A percentile compares a stretch with the other conserved stretches of the same genome.
These are phyloP conservation scores for Cytospora chrysosperma DNA, from an alignment of 2,329 filamentous ascomycete species.

Conservation along the genomic window DNA sequence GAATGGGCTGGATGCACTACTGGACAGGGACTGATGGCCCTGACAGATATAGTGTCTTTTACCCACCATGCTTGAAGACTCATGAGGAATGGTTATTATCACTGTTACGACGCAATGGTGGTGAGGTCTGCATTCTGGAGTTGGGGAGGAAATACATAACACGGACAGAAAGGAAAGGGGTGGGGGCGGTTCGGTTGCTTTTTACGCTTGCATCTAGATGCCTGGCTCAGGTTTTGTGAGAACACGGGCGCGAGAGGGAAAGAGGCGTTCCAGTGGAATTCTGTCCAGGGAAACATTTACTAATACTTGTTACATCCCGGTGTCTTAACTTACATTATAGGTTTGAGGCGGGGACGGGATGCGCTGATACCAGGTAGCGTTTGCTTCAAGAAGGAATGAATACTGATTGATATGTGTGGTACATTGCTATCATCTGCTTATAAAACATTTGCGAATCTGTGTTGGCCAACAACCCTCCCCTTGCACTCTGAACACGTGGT, in stretches of 20 bases:
- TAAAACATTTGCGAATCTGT: not conserved
- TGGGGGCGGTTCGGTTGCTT: not conserved
- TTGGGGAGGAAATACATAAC: constrained; percentile 3
- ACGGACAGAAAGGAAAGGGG: not conserved
- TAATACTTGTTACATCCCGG: constrained; percentile 1
- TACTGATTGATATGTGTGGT: not conserved
- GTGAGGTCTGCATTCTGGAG: constrained; percentile 9
- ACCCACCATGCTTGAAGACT: not conserved
- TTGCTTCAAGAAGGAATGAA: not conserved
- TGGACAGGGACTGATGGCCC: constrained; percentile 40
- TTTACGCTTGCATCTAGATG: constrained; percentile 13
- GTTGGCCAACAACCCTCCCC: no score
- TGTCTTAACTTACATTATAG: not conserved
- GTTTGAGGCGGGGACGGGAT: not conserved
- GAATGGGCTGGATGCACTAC: constrained; percentile 46
- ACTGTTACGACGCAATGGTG: constrained; percentile 1
- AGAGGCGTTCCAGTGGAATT: constrained; percentile 17
- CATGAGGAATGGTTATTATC: not conserved
- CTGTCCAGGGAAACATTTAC: constrained; percentile 4
- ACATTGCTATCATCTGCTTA: not conserved
- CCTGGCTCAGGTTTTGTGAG: not conserved
- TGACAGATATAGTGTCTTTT: not conserved
- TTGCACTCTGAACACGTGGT: not conserved
- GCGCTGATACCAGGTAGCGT: not conserved
- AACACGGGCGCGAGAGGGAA: not conserved